Evolutionary conservation across 306 rosid genomes (phyloP), one percentile per base, ranked within the genome.

Genomic region (Sicyos edulis): DNA sequence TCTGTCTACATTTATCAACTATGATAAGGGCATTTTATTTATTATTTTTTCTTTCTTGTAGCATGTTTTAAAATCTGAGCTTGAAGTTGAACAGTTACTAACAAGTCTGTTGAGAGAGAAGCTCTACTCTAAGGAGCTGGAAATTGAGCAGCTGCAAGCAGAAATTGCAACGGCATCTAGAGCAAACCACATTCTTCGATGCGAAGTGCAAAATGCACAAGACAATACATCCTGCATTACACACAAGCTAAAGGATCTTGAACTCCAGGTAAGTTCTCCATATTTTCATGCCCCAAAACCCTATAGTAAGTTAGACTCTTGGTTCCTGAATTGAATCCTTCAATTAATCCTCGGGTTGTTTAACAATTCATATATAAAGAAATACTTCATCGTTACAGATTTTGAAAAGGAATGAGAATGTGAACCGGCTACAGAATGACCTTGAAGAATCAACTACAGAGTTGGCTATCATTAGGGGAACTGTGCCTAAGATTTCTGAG

Each of bases 151-250:
- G 83, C 76, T 95, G 85, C 96, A 85, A 81, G 96, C 96, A 37
- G 99, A 89, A 79, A 80, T 95, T 70, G 96, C 97, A 55, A 83
- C 97, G 52, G 91, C 96, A 61, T 95, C 88, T 40, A 89, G 99
- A 82, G 96, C 97, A 54, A 89, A 82, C 15, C 97, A 91, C 79
- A 91, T 91, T 29, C 89, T 95, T 60, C 82, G 83, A 78, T 87
- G 86, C 50, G 96, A 95, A 82, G 84, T 95, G 54, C 92, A 86
- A 81, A 91, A 85, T 84, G 82, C 96, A 11, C 76, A 81, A 49
- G 99, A 89, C 82, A 81, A 83, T 70, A 79, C 84, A 84, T 89
- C 99, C 26, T 82, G 82, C 45, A 81, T 78, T 54, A 76, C 84
- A 56, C 97, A 91, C 80, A 86, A 85, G 82, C 76, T 85, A 81